Percentiles rank a stretch among this genome's conserved stretches.
Conservation (phyloP, 768 basidiomycete genomes). For the Russula lepida region DNA sequence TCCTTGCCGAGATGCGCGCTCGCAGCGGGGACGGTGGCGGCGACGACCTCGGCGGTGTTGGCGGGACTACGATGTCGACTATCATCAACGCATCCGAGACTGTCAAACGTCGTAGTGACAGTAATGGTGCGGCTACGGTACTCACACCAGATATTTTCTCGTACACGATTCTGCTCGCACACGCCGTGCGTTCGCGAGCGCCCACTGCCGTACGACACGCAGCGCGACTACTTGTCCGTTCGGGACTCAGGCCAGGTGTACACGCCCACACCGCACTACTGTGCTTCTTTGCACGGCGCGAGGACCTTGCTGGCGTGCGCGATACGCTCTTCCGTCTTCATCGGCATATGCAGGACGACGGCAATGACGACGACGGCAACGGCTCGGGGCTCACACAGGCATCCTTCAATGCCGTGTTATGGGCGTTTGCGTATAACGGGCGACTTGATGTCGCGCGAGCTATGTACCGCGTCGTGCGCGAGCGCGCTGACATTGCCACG, state of each 20-base stretch:
- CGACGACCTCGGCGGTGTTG: background rate
- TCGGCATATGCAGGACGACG: slow-evolving; percentile 27
- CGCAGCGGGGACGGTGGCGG: slow-evolving; percentile 1
- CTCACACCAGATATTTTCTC: slow-evolving; percentile 55
- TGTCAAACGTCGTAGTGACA: slow-evolving; percentile 14
- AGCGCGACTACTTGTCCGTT: slow-evolving; percentile 42
- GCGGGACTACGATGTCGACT: background rate
- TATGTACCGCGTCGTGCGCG: slow-evolving; percentile 47
- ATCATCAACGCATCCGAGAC: too few species aligned
- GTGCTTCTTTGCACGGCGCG: slow-evolving; percentile 41
- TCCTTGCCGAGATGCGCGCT: slow-evolving; percentile 54
- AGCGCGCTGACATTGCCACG: background rate
- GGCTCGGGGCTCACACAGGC: slow-evolving; percentile 47
- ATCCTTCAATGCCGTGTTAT: slow-evolving; percentile 61
- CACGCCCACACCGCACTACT: slow-evolving; percentile 56
- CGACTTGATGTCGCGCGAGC: slow-evolving; percentile 47
- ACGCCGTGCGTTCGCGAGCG: slow-evolving; percentile 48
- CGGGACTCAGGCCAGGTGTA: slow-evolving; percentile 49
- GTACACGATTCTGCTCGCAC: slow-evolving; percentile 55
- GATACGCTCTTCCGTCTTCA: slow-evolving; percentile 46
- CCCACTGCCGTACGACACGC: slow-evolving; percentile 42
- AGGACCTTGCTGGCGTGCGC: slow-evolving; percentile 46
- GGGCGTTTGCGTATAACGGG: slow-evolving; percentile 51
- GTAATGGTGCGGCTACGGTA: background rate
- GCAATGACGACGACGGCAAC: background rate